These are phyloP conservation scores for Alternaria triticina DNA, from an alignment of 2,329 filamentous ascomycete genomes.

Conservation along the genomic window DNA sequence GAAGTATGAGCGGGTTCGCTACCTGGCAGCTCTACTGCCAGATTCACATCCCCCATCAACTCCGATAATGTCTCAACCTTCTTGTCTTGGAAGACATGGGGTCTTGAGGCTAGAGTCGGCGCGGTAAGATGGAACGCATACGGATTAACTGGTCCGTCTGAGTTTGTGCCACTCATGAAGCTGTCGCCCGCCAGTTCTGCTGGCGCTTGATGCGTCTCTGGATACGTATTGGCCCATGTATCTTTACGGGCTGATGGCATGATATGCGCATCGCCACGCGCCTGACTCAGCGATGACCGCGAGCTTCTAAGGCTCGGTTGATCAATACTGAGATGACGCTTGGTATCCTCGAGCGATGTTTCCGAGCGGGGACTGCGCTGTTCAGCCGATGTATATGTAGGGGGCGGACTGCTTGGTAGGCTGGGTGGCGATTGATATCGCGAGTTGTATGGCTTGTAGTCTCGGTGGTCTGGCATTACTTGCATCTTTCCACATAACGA, in stretches of 20 bases:
- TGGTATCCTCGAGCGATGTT: neutral
- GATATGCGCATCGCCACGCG: neutral
- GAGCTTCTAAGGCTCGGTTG: neutral
- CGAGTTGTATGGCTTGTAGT: neutral
- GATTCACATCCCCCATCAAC: constrained; percentile 13
- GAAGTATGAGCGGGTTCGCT: constrained; percentile 10
- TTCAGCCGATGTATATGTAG: constrained; percentile 7
- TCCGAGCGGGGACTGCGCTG: neutral
- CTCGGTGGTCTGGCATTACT: neutral
- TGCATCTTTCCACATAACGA: neutral
- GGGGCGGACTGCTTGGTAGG: constrained; percentile 2
- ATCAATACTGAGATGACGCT: neutral
- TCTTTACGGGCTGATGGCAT: neutral
- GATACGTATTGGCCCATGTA: neutral
- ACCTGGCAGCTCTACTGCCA: constrained; percentile 12
- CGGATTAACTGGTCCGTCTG: constrained; percentile 26
- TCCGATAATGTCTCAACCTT: constrained; percentile 6
- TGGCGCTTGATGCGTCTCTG: neutral
- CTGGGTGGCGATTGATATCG: neutral
- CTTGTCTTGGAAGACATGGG: neutral
- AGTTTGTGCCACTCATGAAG: constrained; percentile 26
- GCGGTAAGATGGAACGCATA: constrained; percentile 11
- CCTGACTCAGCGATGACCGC: neutral
- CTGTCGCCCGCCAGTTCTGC: constrained; percentile 19
- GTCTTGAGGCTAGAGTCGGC: neutral